phyloP scores from a whole-genome alignment of 2,329 filamentous ascomycete genomes.

The Fusarium setosum region DNA sequence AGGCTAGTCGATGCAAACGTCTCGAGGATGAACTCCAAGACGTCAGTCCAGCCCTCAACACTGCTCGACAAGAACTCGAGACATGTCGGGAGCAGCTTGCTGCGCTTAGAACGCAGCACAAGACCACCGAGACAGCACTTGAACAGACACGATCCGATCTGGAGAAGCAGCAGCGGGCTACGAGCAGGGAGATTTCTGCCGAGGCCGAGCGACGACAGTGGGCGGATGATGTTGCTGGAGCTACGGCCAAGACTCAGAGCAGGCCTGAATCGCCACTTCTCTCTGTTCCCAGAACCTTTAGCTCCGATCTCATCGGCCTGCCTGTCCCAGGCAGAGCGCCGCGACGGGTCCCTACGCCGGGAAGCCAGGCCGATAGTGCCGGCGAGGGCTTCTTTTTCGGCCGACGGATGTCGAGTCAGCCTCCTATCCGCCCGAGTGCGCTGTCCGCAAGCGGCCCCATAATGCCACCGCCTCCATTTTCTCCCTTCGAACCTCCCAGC shows the following conservation, averaged over 20 bases:
- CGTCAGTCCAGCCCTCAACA: constrained; percentile 71
- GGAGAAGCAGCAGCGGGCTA: constrained; percentile 58
- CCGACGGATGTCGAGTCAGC: constrained; percentile 64
- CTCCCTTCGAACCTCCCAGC: constrained; percentile 56
- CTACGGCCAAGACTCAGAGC: constrained; percentile 59
- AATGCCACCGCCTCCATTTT: constrained; percentile 55
- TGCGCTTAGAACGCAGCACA: constrained; percentile 71
- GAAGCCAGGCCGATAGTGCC: constrained; percentile 58
- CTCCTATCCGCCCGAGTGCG: constrained; percentile 54
- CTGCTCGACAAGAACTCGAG: constrained; percentile 71
- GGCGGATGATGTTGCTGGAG: constrained; percentile 61
- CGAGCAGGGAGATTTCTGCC: constrained; percentile 46
- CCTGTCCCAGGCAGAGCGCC: constrained; percentile 50
- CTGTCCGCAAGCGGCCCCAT: constrained; percentile 52
- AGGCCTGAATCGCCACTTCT: constrained; percentile 66
- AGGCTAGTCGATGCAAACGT: constrained; percentile 73
- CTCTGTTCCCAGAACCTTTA: constrained; percentile 63
- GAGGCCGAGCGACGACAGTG: constrained; percentile 60
- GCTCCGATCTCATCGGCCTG: constrained; percentile 64
- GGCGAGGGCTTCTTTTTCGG: constrained; percentile 53
- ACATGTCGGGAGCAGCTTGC: constrained; percentile 70
- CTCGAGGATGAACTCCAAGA: constrained; percentile 87
- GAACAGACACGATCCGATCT: constrained; percentile 63
- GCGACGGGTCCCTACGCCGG: constrained; percentile 54
- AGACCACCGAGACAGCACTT: constrained; percentile 74